Evolutionary conservation across 331 rosid species (phyloP).

Genomic region (Saraca asoca): DNA sequence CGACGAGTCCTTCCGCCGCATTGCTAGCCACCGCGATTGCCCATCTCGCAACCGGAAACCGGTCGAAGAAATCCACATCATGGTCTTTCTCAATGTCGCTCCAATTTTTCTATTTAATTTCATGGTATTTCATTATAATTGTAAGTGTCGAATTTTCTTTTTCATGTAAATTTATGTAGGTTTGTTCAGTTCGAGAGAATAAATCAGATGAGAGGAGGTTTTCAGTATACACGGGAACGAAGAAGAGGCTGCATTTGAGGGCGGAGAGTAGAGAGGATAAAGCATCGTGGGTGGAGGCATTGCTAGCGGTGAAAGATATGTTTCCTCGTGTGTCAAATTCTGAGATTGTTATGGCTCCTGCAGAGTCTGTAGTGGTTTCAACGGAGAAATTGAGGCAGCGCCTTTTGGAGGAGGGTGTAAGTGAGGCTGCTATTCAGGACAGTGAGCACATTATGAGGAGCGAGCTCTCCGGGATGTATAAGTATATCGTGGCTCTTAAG

Average conservation of each 20-base stretch:
- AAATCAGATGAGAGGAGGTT: conserved; percentile 53
- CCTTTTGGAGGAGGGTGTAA: conserved; percentile 67
- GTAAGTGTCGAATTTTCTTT: neutral
- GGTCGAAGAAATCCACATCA: conserved; percentile 55
- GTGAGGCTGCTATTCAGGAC: conserved; percentile 59
- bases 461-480: conserved; percentile 63
- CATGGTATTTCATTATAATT: neutral
- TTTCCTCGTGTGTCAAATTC: conserved; percentile 70
- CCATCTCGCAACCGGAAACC: conserved; percentile 48
- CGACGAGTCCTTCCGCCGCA: conserved; percentile 44
- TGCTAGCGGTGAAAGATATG: conserved; percentile 79
- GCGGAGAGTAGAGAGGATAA: conserved; percentile 52
- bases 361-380: conserved; percentile 45
- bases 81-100: conserved; percentile 31
- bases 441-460: conserved; percentile 73
- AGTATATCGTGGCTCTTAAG: conserved; percentile 67
- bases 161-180: conserved; percentile 33
- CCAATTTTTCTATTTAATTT: neutral
- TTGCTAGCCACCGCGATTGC: conserved; percentile 30
- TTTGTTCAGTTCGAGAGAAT: conserved; percentile 51
- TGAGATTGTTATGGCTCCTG: conserved; percentile 63
- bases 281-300: conserved; percentile 74
- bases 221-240: conserved; percentile 46
- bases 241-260: conserved; percentile 59
- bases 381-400: conserved; percentile 62